Evolutionary conservation across 1,284 basidiomycete genomes (phyloP), one percentile per base, ranked within the genome.

Genomic region (Schizophyllum amplum): DNA sequence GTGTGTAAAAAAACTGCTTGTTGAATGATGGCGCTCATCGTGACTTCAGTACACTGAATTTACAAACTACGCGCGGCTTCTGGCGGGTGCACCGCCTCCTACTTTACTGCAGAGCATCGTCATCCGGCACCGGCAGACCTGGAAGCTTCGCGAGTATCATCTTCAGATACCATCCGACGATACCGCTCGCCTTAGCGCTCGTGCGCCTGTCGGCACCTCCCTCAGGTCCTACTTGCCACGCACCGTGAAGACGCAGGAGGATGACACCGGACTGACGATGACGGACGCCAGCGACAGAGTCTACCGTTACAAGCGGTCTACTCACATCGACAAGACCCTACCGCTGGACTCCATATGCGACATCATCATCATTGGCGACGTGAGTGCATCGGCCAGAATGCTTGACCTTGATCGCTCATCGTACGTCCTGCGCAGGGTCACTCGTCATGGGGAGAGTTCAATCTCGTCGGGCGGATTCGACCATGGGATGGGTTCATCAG

Each of bases 11-110:
- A 52, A 27, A 52, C 6, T 24, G 27, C 26, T 56, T 13, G 54
- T 53, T 7, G 47, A 53, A 15, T 48, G 27, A 22, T 47, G 51
- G 25, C 42, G 17, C 57, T 49, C n/a, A n/a, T n/a, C n/a, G n/a
- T n/a, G n/a, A n/a, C 47, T 57, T 24, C 63, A 90, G 87, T 90
- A 88, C 65, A 84, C 83, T 5, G 87, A 90, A 61, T 90, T 90
- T 63, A 76, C 75, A 7, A 77, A 79, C 1, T 90, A 89, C 62
- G 79, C 80, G 1, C 72, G 74, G n/a, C 67, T 90, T 33, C 73
- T 90, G 21, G 75, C 77, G 3, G 88, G 86, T 20, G 84, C 75
- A 0, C 69, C 80, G 1, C 86, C 88, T 0, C 67, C 72, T 0
- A 73, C 77, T 7, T 69, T 89, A 11, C 76, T 82, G 55, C 74